Evolutionary conservation across 2,329 filamentous ascomycete genomes (phyloP).

Genomic region (Aspergillus ruber): DNA sequence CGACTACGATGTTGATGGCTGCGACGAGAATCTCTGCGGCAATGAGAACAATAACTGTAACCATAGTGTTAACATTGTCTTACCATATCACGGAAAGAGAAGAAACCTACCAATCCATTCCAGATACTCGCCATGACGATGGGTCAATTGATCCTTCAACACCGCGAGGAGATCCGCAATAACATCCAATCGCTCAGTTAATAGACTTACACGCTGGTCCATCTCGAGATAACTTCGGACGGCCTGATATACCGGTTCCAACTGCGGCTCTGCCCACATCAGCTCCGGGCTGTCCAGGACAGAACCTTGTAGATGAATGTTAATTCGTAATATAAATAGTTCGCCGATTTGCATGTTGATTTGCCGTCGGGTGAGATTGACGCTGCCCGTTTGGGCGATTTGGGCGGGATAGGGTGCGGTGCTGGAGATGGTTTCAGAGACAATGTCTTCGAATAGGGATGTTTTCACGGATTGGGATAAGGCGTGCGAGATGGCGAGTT

Average conservation of each 20-base stretch:
- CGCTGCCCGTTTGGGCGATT: slow-evolving; percentile 87
- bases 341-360: slow-evolving; percentile 99
- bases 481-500: slow-evolving; percentile 92
- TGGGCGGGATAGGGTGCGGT: slow-evolving; percentile 90
- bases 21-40: slow-evolving; percentile 92
- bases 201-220: slow-evolving; percentile 83
- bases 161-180: slow-evolving; percentile 91
- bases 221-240: slow-evolving; percentile 95
- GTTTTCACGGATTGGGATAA: slow-evolving; percentile 97
- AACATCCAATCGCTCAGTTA: slow-evolving; percentile 86
- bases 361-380: slow-evolving; percentile 76
- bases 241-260: slow-evolving; percentile 93
- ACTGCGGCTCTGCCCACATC: slow-evolving; percentile 96
- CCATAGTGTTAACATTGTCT: neutral
- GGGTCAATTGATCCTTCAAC: slow-evolving; percentile 89
- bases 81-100: neutral
- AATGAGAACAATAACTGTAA: slow-evolving; percentile 82
- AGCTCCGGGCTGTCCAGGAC: slow-evolving; percentile 95
- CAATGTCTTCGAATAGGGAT: slow-evolving; percentile 89
- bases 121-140: slow-evolving; percentile 82
- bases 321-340: slow-evolving; percentile 94
- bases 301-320: slow-evolving; percentile 94
- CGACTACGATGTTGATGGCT: slow-evolving; percentile 89
- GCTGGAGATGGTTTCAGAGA: slow-evolving; percentile 85
- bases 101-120: slow-evolving; percentile 73